Evolutionary conservation across 352 stramenopile species (phyloP).

Genomic region (Globisporangium orthogonon): DNA sequence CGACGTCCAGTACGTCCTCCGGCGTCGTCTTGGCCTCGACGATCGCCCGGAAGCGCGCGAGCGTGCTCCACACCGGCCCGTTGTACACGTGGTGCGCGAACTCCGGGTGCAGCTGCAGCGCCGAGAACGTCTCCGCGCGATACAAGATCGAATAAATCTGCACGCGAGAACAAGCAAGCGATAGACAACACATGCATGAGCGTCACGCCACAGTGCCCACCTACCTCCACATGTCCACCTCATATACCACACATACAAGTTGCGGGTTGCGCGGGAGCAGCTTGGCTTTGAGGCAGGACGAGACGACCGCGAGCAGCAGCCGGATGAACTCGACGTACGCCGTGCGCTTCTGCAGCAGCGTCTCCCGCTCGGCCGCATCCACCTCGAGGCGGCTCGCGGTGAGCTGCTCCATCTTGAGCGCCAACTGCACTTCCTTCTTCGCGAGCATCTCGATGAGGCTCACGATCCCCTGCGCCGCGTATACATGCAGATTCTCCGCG

Average conservation of each 20-base stretch:
- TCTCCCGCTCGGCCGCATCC: slow-evolving; percentile 33
- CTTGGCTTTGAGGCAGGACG: slow-evolving; percentile 54
- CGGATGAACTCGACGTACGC: slow-evolving; percentile 79
- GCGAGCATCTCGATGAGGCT: slow-evolving; percentile 61
- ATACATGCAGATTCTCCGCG: slow-evolving; percentile 67
- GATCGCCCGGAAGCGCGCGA: slow-evolving; percentile 52
- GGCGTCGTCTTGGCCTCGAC: slow-evolving; percentile 57
- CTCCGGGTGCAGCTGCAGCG: slow-evolving; percentile 49
- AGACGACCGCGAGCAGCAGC: slow-evolving; percentile 56
- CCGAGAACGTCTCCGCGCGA: slow-evolving; percentile 46
- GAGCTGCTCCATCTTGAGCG: slow-evolving; percentile 33
- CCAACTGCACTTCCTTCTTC: slow-evolving; percentile 69
- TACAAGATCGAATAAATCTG: slow-evolving; percentile 84
- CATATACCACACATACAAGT: slow-evolving; percentile 31
- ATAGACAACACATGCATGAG: neutral
- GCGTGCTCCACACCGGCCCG: slow-evolving; percentile 50
- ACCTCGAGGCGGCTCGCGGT: neutral
- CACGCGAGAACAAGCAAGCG: neutral
- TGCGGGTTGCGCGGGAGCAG: slow-evolving; percentile 70
- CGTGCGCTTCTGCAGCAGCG: slow-evolving; percentile 40
- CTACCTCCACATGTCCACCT: too few species aligned
- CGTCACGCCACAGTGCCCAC: neutral
- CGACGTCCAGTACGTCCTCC: slow-evolving; percentile 53
- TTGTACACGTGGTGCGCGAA: slow-evolving; percentile 58
- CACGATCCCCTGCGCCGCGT: slow-evolving; percentile 65